Base-by-base conservation (phyloP, 75 land plant species). In the Sequoiadendron giganteum region DNA sequence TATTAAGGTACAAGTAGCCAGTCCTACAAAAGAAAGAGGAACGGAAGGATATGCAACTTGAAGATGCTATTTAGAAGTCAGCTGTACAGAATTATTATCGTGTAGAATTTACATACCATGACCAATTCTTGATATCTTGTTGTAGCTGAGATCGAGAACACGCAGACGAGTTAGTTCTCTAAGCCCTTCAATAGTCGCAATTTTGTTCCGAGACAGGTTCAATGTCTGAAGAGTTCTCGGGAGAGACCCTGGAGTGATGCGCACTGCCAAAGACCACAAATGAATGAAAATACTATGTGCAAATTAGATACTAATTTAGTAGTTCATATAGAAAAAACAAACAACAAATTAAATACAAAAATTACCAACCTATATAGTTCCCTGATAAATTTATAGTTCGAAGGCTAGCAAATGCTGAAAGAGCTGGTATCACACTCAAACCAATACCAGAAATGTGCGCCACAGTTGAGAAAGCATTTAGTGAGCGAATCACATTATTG, bases 121-220 rank as follows among this genome's bases (percentile, higher is more conserved):
- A 28, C 96, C 99, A 75, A 97, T 93, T 85, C 98, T 86, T 32
- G 95, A 91, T 32, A 97, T 96, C 18, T 94, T 88, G 85, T 97
- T 97, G 85, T 94, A 92, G 75, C 98, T 94, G 76, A 96, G 95
- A 88, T 96, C 91, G 43, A 97, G 92, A 14, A 92, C 87, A 42
- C 96, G 93, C 83, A 97, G 75, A 19, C 95, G 88, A 16, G 94
- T 93, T 65, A 96, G 88, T 47, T 96, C 99, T 84, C 96, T 89
- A 68, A 97, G 93, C 7, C 99, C 99, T 90, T 97, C 99, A 86
- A 97, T 94, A 3, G 89, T 89, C 45, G 87, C 84, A 32, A 97
- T 94, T 91, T 95, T 95, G 95, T 97, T 97, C 72, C 91, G 93
- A n/a, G 99, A 97, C 54, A 97, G 84, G 76, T 96, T 88, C 85